These are phyloP conservation scores for Lasiodiplodia gonubiensis DNA, from an alignment of 2,329 filamentous ascomycete species.

Conservation along the genomic window DNA sequence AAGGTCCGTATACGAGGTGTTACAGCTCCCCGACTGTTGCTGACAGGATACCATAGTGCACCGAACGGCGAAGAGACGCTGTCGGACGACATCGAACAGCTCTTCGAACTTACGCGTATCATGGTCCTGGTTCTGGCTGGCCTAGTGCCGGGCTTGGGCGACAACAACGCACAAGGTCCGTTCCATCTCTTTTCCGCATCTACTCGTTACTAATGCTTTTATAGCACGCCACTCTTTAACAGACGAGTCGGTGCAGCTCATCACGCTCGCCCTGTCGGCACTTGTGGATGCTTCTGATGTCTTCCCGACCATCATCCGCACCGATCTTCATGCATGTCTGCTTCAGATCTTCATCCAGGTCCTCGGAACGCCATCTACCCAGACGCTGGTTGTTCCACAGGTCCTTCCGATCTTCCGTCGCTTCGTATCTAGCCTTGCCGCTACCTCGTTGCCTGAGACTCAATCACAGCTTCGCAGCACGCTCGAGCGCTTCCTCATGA, in stretches of 20 bases:
- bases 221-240: constrained; percentile 76
- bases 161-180: constrained; percentile 50
- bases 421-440: constrained; percentile 79
- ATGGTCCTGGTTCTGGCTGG: constrained; percentile 92
- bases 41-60: constrained; percentile 32
- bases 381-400: constrained; percentile 86
- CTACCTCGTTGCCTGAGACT: constrained; percentile 51
- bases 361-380: constrained; percentile 83
- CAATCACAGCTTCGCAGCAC: constrained; percentile 79
- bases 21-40: constrained; percentile 26
- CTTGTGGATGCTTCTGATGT: constrained; percentile 94
- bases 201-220: constrained; percentile 51
- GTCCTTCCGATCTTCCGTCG: constrained; percentile 89
- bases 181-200: not conserved
- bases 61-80: constrained; percentile 70
- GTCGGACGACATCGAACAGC: constrained; percentile 95
- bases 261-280: constrained; percentile 80
- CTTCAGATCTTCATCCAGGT: constrained; percentile 96
- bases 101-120: constrained; percentile 95
- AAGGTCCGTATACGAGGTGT: constrained; percentile 62
- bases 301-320: constrained; percentile 95
- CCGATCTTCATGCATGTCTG: constrained; percentile 93
- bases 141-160: constrained; percentile 80
- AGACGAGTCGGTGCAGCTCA: constrained; percentile 82
- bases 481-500: constrained; percentile 79